phyloP scores from a whole-genome alignment of 257 asterid species.

The Solanum bulbocastanum region DNA sequence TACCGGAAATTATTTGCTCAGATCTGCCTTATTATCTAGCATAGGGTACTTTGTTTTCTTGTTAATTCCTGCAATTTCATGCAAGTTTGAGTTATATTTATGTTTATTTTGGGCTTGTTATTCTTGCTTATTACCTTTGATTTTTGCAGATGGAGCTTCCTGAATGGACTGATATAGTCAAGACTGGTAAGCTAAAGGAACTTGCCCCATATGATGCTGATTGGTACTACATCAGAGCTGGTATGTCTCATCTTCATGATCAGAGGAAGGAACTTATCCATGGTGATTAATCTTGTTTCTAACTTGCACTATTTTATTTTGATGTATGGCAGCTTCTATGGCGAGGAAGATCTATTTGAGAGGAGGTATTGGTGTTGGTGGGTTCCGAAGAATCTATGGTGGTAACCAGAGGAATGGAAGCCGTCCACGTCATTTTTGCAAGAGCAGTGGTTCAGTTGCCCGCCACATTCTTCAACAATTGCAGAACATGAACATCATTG shows the following conservation, averaged over 20 bases:
- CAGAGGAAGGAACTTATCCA: neutral
- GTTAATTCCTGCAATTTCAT: neutral
- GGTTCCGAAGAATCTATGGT: constrained; percentile 70
- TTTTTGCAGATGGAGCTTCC: constrained; percentile 74
- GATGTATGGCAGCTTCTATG: constrained; percentile 63
- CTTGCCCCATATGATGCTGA: constrained; percentile 94
- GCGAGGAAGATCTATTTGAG: constrained; percentile 87
- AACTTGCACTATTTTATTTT: too few relatives aligned
- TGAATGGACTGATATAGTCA: constrained; percentile 88
- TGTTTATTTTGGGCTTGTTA: too few relatives aligned
- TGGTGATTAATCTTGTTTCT: neutral
- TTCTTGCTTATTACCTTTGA: neutral
- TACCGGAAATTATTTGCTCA: neutral
- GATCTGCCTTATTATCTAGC: neutral
- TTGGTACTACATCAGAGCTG: constrained; percentile 93
- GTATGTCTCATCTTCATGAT: constrained; percentile 17
- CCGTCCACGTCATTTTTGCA: constrained; percentile 80
- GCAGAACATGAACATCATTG: constrained; percentile 66
- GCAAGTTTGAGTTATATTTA: neutral
- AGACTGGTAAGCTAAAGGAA: constrained; percentile 76
- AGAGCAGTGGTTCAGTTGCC: constrained; percentile 82
- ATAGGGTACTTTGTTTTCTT: neutral
- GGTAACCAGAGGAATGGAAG: constrained; percentile 90
- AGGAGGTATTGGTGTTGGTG: constrained; percentile 70
- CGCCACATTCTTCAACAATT: constrained; percentile 85